A percentile compares a stretch with the other conserved stretches of the same genome.
phyloP scores from a whole-genome alignment of 2,329 filamentous ascomycete genomes.

The Trichothecium roseum region DNA sequence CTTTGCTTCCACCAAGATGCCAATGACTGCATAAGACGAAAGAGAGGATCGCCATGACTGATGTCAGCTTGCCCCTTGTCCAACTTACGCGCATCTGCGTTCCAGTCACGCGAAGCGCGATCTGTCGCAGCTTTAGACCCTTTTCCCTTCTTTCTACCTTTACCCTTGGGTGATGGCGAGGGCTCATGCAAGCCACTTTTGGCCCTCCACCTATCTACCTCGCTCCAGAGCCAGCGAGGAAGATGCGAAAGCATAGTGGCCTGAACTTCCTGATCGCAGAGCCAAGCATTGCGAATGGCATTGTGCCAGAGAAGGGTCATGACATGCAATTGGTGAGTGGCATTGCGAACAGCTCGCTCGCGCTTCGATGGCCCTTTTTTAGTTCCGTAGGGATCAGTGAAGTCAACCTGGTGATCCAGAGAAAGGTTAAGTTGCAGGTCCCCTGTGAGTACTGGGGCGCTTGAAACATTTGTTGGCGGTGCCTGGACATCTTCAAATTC shows the following conservation, averaged over 20 bases:
- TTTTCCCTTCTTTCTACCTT: constrained; percentile 10
- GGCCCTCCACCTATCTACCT: constrained; percentile 62
- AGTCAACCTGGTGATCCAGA: constrained; percentile 45
- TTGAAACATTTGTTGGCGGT: constrained; percentile 40
- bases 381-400: constrained; percentile 48
- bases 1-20: constrained; percentile 79
- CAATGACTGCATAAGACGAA: constrained; percentile 66
- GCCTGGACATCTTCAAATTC: constrained; percentile 55
- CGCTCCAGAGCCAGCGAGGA: constrained; percentile 55
- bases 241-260: constrained; percentile 66
- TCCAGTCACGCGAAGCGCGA: constrained; percentile 53
- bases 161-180: constrained; percentile 8
- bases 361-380: constrained; percentile 84
- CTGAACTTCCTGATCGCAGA: constrained; percentile 67
- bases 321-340: constrained; percentile 83
- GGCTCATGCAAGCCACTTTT: constrained; percentile 49
- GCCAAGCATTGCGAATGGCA: constrained; percentile 71
- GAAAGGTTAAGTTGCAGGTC: constrained; percentile 66
- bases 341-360: constrained; percentile 65
- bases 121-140: constrained; percentile 20
- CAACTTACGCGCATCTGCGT: constrained; percentile 53
- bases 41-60: constrained; percentile 72
- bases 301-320: constrained; percentile 86
- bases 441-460: constrained; percentile 43
- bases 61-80: constrained; percentile 65